Percentiles rank a stretch among this genome's conserved stretches.
Conservation (phyloP, 257 asterid genomes). For the Ilex aquifolium region DNA sequence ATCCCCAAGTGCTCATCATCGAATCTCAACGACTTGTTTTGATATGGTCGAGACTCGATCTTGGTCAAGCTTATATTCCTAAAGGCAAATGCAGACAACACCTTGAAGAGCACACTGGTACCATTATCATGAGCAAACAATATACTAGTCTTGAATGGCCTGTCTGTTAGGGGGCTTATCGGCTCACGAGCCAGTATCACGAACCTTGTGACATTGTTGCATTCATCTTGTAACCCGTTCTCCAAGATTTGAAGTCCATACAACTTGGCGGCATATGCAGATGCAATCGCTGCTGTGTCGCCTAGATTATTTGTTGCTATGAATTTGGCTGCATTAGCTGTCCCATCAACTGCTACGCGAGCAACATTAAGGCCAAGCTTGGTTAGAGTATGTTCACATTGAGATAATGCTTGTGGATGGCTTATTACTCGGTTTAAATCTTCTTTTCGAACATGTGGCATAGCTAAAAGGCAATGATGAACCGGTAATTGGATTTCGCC, state of each 20-base stretch:
- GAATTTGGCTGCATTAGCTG: slow-evolving; percentile 86
- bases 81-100: slow-evolving; percentile 76
- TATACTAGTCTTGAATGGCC: slow-evolving; percentile 93
- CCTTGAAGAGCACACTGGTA: slow-evolving; percentile 72
- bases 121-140: slow-evolving; percentile 83
- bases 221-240: slow-evolving; percentile 79
- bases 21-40: slow-evolving; percentile 57
- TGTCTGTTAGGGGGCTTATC: slow-evolving; percentile 65
- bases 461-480: slow-evolving; percentile 82
- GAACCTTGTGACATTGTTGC: slow-evolving; percentile 78
- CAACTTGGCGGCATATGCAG: slow-evolving; percentile 77
- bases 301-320: slow-evolving; percentile 54
- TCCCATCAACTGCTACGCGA: slow-evolving; percentile 79
- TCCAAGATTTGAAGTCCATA: slow-evolving; percentile 59
- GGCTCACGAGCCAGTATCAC: slow-evolving; percentile 92
- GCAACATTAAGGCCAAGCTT: slow-evolving; percentile 47
- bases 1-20: slow-evolving; percentile 63
- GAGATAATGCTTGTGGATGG: slow-evolving; percentile 87
- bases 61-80: slow-evolving; percentile 71
- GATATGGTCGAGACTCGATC: slow-evolving; percentile 84
- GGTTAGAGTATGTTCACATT: slow-evolving; percentile 78
- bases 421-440: slow-evolving; percentile 65
- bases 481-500: slow-evolving; percentile 88
- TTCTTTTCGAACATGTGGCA: slow-evolving; percentile 63
- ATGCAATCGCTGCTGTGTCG: slow-evolving; percentile 84